Evolutionary conservation across 176 grass and related monocot species (phyloP).

Genomic region (Chrysopogon serrulatus): DNA sequence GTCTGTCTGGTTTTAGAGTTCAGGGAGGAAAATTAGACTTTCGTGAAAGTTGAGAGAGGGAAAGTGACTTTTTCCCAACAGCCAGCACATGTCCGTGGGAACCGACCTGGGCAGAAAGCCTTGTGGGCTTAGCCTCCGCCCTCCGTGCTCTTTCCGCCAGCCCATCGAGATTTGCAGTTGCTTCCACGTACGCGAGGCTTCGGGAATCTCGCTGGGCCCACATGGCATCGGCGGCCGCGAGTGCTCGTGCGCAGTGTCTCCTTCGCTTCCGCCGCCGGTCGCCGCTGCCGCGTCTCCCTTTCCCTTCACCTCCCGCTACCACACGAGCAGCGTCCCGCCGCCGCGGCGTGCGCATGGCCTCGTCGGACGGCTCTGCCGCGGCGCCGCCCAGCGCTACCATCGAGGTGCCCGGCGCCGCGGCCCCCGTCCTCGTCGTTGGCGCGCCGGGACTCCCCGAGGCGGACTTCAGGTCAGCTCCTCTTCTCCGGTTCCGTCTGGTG

Average conservation of each 20-base stretch:
- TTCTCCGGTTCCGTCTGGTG: not conserved
- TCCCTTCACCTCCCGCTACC: not conserved
- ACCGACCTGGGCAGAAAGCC: too few relatives aligned
- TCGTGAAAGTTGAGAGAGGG: too few relatives aligned
- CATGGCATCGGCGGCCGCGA: conserved; percentile 3
- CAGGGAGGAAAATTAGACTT: too few relatives aligned
- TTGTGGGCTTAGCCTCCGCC: too few relatives aligned
- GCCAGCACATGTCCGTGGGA: too few relatives aligned
- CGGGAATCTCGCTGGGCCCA: not conserved
- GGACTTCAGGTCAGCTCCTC: conserved; percentile 54
- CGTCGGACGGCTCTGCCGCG: not conserved
- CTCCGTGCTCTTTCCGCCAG: not conserved
- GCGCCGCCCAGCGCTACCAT: conserved; percentile 19
- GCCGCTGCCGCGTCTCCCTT: not conserved
- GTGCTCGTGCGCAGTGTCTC: conserved; percentile 8
- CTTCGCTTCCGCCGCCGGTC: not conserved
- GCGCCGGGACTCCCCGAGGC: conserved; percentile 57
- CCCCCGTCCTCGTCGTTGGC: conserved; percentile 44
- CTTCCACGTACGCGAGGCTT: not conserved
- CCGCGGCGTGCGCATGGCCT: conserved; percentile 49
- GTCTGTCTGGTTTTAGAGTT: too few relatives aligned
- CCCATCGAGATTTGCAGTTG: not conserved
- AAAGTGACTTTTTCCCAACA: too few relatives aligned
- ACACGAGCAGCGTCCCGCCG: not conserved
- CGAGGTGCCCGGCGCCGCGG: conserved; percentile 37